Conservation (phyloP, 2,329 filamentous ascomycete genomes). For the Triangularia setosa region DNA sequence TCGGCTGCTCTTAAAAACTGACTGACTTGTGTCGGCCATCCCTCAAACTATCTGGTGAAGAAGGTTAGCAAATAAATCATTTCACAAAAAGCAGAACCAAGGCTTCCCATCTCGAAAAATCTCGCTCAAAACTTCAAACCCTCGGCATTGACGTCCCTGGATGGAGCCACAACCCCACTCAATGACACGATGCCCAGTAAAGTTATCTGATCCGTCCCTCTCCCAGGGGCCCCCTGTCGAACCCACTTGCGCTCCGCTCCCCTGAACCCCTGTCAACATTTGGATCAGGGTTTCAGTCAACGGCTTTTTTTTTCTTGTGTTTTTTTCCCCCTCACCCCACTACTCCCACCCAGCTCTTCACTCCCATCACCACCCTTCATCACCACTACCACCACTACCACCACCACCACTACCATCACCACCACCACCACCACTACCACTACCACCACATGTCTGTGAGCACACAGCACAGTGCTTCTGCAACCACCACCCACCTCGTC, state of each 20-base stretch:
- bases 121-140: neutral
- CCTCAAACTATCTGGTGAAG: no score
- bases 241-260: neutral
- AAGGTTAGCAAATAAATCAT: no score
- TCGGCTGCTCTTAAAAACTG: no score
- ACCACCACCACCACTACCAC: neutral
- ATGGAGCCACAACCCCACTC: neutral
- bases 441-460: neutral
- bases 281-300: neutral
- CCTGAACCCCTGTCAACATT: slow-evolving; percentile 3
- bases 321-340: neutral
- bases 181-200: neutral
- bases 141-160: neutral
- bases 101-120: neutral
- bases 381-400: neutral
- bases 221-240: neutral
- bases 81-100: no score
- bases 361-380: neutral
- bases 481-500: neutral
- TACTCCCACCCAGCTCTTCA: neutral
- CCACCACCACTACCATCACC: neutral
- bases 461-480: neutral
- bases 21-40: no score
- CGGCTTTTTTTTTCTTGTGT: neutral
- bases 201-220: neutral